phyloP scores from a whole-genome alignment of 192 early-diverging fungal species.

The Rhizophagus prolifer region DNA sequence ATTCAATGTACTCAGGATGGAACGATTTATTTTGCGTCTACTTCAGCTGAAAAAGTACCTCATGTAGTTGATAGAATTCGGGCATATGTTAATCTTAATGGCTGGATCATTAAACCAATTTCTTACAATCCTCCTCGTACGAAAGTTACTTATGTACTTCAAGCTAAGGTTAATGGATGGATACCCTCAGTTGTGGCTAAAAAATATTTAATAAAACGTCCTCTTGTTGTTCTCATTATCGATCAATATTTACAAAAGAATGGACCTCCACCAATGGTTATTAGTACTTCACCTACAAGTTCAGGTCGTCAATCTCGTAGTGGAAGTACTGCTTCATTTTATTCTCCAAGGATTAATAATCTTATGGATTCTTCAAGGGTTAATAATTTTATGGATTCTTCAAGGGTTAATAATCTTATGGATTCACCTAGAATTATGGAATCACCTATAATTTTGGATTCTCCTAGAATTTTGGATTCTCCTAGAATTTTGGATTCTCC shows the following conservation, averaged over 20 bases:
- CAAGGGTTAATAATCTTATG: no score
- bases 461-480: no score
- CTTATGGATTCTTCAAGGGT: no score
- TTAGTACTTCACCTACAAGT: neutral
- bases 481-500: no score
- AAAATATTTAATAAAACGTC: slow-evolving; percentile 49
- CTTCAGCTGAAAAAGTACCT: slow-evolving; percentile 51
- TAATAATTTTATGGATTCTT: no score
- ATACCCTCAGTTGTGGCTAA: slow-evolving; percentile 57
- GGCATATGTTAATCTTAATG: slow-evolving; percentile 46
- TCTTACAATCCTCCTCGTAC: slow-evolving; percentile 46
- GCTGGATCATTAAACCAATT: slow-evolving; percentile 58
- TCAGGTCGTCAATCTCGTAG: neutral
- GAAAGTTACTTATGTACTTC: slow-evolving; percentile 56
- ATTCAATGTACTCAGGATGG: slow-evolving; percentile 46
- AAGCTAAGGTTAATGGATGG: slow-evolving; percentile 52
- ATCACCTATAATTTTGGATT: no score
- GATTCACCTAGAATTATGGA: no score
- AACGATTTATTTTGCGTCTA: slow-evolving; percentile 51
- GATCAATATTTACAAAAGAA: slow-evolving; percentile 56
- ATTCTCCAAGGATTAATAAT: neutral
- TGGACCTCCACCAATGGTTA: slow-evolving; percentile 8
- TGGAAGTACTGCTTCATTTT: slow-evolving; percentile 1
- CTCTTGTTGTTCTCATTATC: slow-evolving; percentile 50
- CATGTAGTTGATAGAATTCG: slow-evolving; percentile 44